A percentile compares a stretch with the other conserved stretches of the same genome.
These are phyloP conservation scores for Stevia rebaudiana DNA, from an alignment of 140 eudicot genomes.

Conservation along the genomic window DNA sequence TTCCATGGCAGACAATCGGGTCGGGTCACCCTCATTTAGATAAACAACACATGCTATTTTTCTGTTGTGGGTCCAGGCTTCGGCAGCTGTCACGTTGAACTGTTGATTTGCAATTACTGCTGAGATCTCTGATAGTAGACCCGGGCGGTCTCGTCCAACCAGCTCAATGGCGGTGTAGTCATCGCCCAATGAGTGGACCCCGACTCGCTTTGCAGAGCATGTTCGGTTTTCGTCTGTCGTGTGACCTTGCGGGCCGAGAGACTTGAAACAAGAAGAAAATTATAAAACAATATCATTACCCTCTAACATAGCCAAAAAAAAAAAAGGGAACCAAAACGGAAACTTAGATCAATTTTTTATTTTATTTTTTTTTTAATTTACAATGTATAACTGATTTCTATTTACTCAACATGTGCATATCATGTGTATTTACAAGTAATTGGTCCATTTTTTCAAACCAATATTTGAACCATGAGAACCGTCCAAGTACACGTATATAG, in stretches of 20 bases:
- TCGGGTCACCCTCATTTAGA: conserved; percentile 52
- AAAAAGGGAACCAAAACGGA: neutral
- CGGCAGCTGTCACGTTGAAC: conserved; percentile 72
- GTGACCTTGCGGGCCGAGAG: conserved; percentile 70
- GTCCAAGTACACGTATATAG: no score
- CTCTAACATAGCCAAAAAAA: neutral
- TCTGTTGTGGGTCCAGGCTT: conserved; percentile 83
- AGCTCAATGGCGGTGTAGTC: conserved; percentile 78
- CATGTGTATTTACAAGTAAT: no score
- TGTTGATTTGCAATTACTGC: conserved; percentile 73
- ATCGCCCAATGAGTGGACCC: conserved; percentile 64
- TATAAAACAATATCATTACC: conserved; percentile 3
- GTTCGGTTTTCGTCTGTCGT: conserved; percentile 45
- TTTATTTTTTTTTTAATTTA: no score
- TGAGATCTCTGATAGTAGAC: conserved; percentile 77
- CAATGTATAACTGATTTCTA: no score
- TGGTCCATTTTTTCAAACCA: no score
- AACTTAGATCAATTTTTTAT: no score
- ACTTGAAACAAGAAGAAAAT: conserved; percentile 35
- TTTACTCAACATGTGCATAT: no score
- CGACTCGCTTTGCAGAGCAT: conserved; percentile 61
- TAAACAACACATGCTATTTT: conserved; percentile 77
- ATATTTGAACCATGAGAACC: no score
- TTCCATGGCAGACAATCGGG: conserved; percentile 57
- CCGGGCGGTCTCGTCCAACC: conserved; percentile 87